Conservation (phyloP, 2,329 filamentous ascomycete species). For the Aspergillus sp. region DNA sequence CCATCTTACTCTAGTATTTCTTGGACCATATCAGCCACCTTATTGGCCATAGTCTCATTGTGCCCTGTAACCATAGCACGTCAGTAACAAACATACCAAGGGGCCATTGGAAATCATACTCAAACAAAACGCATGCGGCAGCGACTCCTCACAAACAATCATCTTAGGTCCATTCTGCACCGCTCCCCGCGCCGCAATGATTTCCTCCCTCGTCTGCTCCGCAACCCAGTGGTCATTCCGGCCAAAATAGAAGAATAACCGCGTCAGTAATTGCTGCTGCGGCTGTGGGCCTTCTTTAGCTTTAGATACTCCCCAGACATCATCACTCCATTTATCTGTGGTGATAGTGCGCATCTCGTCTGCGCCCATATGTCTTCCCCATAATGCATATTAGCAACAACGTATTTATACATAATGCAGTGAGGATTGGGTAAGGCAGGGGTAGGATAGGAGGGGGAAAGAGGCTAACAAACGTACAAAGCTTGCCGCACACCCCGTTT, state of each 20-base stretch:
- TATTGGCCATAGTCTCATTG: conserved; percentile 52
- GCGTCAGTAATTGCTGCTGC: conserved; percentile 35
- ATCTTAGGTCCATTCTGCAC: conserved; percentile 47
- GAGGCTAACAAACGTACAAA: conserved; percentile 38
- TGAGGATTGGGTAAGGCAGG: too few relatives aligned
- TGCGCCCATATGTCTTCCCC: conserved; percentile 52
- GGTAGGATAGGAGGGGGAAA: background rate
- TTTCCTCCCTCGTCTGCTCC: conserved; percentile 55
- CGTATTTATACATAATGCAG: background rate
- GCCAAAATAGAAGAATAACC: conserved; percentile 60
- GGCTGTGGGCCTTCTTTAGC: background rate
- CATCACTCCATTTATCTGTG: conserved; percentile 57
- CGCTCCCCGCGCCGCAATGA: conserved; percentile 48
- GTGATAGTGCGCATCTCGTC: conserved; percentile 60
- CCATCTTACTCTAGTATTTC: conserved; percentile 20
- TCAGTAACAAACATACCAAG: background rate
- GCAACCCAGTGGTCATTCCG: conserved; percentile 63
- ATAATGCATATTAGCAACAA: background rate
- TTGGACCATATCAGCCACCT: conserved; percentile 49
- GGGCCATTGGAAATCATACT: conserved; percentile 35
- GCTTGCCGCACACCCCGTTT: conserved; percentile 53
- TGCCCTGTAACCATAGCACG: conserved; percentile 27
- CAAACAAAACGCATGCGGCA: conserved; percentile 62
- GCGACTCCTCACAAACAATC: conserved; percentile 54
- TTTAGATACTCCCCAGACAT: conserved; percentile 56